Evolutionary conservation across 2,329 filamentous ascomycete species (phyloP), one percentile per base, ranked within the genome.

Genomic region (Hypoxylon sp.): DNA sequence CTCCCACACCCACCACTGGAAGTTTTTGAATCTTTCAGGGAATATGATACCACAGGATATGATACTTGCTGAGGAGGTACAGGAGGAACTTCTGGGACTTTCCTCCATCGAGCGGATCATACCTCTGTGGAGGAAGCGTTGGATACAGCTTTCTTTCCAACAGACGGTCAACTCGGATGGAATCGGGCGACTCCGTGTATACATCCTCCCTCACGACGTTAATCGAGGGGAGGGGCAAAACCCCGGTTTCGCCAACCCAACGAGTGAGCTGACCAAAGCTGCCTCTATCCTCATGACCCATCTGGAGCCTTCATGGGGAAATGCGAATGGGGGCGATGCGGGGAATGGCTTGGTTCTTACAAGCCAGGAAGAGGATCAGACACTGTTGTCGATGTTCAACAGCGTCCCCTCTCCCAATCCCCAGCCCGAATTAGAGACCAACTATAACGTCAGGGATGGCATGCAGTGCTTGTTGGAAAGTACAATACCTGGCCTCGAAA

Each of bases 341-440:
- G 32, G 43, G 4, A 51, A 49, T 24, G 19, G 56, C 59, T 15
- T 58, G 65, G 60, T 51, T 50, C n/a, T 50, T 57, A 11, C 59
- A 61, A 0, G 56, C 69, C 17, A 61, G 67, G 2, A 81, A 80
- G 32, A 72, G 0, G 78, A 84, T 17, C 75, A 82, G 8, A 72
- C 79, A 0, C 77, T 94, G 0, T 85, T 92, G 49, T 83, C 89
- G 26, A 79, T 93, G 48, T 94, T 94, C 81, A 94, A 94, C 74
- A 86, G 79, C 2, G 82, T 94, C 1, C 87, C 89, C 0, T 91
- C 91, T 0, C 91, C 91, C 0, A 74, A 79, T 2, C 91, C 91
- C 1, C 73, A 78, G n/a, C 79, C 82, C 0, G 76, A 80, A 0
- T 67, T 71, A 0, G 79, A 91, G 6, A 64, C 71, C 0, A 84